Base-by-base conservation (phyloP, 2,329 filamentous ascomycete species). In the Colletotrichum sidae region DNA sequence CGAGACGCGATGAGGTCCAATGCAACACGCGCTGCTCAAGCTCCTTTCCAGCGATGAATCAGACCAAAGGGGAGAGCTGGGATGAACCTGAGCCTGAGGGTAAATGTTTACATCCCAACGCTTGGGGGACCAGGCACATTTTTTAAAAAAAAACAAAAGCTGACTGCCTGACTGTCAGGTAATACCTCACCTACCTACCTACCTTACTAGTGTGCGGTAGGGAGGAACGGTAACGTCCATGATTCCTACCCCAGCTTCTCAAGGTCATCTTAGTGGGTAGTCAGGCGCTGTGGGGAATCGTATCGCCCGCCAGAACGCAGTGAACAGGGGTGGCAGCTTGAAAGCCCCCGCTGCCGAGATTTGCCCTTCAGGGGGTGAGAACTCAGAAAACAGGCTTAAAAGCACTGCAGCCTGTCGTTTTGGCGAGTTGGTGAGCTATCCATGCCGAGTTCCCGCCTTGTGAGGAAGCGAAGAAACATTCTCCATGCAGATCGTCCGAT, bases 301-400 rank as follows among this genome's bases (percentile, higher is more conserved):
- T 37, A 38, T 55, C 25, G 56, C 46, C 55, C 55, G 34, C 47
- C 17, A 41, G 13, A 9, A 41, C 25, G 25, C 25, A 25, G 25
- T 25, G 17, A 25, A 52, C 62, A 65, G 46, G 62, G 62, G 39
- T 9, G 11, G n/a, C 13, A 33, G 17, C 51, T 53, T 39, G 56
- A 50, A 42, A 35, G 6, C 39, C 52, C 25, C 64, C 60, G 54
- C 64, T 65, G 25, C 64, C 39, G 54, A 67, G 45, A 67, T 67
- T 67, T 38, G 60, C 37, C 50, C 49, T 59, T 44, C 53, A 66
- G 49, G 63, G 61, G 59, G 47, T 11, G 34, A 33, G 13, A 41
- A 17, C 35, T 45, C 37, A 6, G 39, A 38, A 66, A 63, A 57
- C 63, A 57, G 63, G 63, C 63, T 65, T 65, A 53, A 62, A 52